Evolutionary conservation across 345 rosid genomes (phyloP), one percentile per base, ranked within the genome.

Genomic region (Salix dunnii): DNA sequence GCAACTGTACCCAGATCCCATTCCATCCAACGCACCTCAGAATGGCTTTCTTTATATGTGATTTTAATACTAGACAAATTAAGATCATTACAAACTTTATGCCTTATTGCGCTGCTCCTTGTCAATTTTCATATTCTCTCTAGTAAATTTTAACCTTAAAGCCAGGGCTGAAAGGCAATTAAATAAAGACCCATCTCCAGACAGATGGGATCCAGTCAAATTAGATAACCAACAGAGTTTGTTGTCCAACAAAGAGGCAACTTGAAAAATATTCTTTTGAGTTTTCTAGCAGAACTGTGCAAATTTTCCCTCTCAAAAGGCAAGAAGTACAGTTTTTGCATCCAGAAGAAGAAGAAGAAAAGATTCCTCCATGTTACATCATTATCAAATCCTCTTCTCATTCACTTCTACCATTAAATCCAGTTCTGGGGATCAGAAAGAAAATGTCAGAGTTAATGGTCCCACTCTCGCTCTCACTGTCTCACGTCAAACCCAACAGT

Each of bases 401-500:
- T 65, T 74, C 80, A 80, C 68, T 72, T 31, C 78, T 36, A 75
- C 79, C 89, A 81, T 86, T 75, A 84, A 79, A 78, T 82, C 81
- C 71, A 80, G 79, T 80, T 83, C 76, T 53, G 82, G 84, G 87
- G 84, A 69, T 83, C 76, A 87, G 64, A 71, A 76, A 42, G 68
- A 76, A 11, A 53, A 23, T 35, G 83, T 84, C 85, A 85, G 84
- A 84, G 67, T 63, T 8, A 81, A 76, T 70, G 96, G 96, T 83
- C 96, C 96, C 94, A 90, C 84, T 73, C 78, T 67, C 67, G 51
- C 91, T 71, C 84, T 78, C 48, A 17, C 25, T 38, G 28, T 67
- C 71, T 35, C 82, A 71, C 82, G 74, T 78, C 84, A 80, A 78
- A 83, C 86, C 78, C 82, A 79, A 78, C 81, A 84, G 58, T 77